A percentile compares a stretch with the other conserved stretches of the same genome.
Conservation (phyloP, 768 basidiomycete species). For the Suillus ampliporus region DNA sequence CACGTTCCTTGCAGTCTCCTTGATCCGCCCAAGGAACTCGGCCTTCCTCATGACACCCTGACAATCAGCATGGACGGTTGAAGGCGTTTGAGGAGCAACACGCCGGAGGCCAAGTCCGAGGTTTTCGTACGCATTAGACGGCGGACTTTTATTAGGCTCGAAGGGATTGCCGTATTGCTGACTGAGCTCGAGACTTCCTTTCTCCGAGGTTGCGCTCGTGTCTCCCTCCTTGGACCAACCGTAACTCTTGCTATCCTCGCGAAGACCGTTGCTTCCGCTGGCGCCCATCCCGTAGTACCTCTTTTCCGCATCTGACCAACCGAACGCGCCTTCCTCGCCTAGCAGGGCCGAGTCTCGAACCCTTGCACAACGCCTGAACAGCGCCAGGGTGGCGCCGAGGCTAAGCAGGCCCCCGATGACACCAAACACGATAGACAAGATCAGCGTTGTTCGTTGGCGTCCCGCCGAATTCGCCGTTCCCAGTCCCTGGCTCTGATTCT, state of each 20-base stretch:
- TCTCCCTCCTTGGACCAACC: constrained; percentile 38
- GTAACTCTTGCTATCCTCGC: constrained; percentile 28
- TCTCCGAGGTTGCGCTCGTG: constrained; percentile 33
- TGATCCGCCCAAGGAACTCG: constrained; percentile 69
- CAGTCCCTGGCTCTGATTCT: constrained; percentile 39
- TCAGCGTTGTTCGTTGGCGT: constrained; percentile 58
- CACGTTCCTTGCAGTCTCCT: constrained; percentile 67
- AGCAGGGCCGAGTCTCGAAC: constrained; percentile 65
- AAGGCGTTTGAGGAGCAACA: constrained; percentile 46
- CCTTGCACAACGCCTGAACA: constrained; percentile 58
- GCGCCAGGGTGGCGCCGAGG: constrained; percentile 59
- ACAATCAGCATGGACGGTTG: constrained; percentile 36
- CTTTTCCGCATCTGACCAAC: constrained; percentile 68
- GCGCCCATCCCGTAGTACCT: constrained; percentile 67
- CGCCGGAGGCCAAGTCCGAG: constrained; percentile 56
- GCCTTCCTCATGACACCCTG: constrained; percentile 71
- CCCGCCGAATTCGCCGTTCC: constrained; percentile 48
- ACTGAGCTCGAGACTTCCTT: constrained; percentile 38
- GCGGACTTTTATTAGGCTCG: constrained; percentile 23
- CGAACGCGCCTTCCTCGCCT: constrained; percentile 61
- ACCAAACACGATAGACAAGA: constrained; percentile 66
- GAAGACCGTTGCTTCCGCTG: constrained; percentile 16
- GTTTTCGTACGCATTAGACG: constrained; percentile 25
- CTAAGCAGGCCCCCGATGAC: constrained; percentile 62
- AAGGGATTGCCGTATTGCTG: constrained; percentile 19